Percentiles rank a stretch among this genome's conserved stretches.
Evolutionary conservation across 257 asterid genomes (phyloP).

Genomic region (Perilla frutescens): DNA sequence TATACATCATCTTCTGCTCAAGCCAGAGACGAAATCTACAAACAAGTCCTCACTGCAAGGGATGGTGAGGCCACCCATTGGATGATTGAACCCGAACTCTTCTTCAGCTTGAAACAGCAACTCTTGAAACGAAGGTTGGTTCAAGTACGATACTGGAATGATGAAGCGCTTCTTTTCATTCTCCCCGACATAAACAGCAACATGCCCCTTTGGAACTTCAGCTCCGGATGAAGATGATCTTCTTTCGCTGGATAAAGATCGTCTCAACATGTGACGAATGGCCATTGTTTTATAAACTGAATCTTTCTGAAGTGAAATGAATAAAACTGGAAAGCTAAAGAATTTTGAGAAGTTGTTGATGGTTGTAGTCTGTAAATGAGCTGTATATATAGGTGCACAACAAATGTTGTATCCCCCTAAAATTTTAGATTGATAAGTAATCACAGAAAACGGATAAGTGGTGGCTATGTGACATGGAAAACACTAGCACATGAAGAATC

Average conservation of each 20-base stretch:
- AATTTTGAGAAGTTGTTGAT: background rate
- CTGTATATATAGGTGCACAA: background rate
- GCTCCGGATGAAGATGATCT: background rate
- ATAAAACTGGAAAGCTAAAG: background rate
- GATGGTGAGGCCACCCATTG: constrained; percentile 54
- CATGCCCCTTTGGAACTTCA: constrained; percentile 31
- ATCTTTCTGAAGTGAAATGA: background rate
- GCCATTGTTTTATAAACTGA: background rate
- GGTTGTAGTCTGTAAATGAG: background rate
- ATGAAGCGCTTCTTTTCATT: too few relatives aligned
- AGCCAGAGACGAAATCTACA: constrained; percentile 36
- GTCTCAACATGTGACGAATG: constrained; percentile 19
- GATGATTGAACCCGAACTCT: background rate
- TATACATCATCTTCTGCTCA: constrained; percentile 29
- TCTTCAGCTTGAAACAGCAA: too few relatives aligned
- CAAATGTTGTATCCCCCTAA: background rate
- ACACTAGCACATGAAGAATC: background rate
- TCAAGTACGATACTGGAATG: too few relatives aligned
- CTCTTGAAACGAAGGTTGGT: too few relatives aligned
- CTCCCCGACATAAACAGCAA: constrained; percentile 40
- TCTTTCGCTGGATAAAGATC: background rate
- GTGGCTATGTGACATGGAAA: background rate
- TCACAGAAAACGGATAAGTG: background rate
- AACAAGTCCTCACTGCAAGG: constrained; percentile 51
- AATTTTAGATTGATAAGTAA: too few relatives aligned